Conservation (phyloP, 2,329 filamentous ascomycete genomes). For the Hymenoscyphus albidus region DNA sequence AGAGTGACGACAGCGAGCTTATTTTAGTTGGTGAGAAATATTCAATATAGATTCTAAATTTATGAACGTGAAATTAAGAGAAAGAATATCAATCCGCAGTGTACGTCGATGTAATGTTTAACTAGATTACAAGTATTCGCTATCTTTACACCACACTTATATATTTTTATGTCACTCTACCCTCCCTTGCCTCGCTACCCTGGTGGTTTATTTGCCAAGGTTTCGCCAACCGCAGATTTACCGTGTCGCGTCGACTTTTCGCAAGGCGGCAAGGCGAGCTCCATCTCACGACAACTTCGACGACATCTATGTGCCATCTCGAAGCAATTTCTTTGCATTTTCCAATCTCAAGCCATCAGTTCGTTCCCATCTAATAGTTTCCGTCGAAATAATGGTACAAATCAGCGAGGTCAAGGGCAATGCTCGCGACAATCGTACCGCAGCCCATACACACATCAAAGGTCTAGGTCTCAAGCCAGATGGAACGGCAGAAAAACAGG, state of each 20-base stretch:
- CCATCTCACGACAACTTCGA: neutral
- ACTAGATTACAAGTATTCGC: no score
- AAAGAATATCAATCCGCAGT: no score
- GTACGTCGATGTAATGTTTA: no score
- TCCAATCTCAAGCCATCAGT: neutral
- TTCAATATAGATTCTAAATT: no score
- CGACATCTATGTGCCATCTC: neutral
- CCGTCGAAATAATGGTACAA: slow-evolving; percentile 64
- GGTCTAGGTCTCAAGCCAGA: slow-evolving; percentile 82
- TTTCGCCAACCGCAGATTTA: neutral
- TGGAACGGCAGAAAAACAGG: slow-evolving; percentile 77
- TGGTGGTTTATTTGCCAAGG: no score
- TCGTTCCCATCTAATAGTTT: neutral
- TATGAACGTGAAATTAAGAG: no score
- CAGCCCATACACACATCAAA: slow-evolving; percentile 96
- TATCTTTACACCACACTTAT: no score
- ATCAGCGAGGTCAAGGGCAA: slow-evolving; percentile 94
- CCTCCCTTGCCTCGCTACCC: no score
- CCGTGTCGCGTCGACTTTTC: neutral
- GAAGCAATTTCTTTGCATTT: neutral
- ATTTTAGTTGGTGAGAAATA: no score
- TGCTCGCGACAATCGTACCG: slow-evolving; percentile 91
- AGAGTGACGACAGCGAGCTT: no score
- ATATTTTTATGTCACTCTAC: no score
- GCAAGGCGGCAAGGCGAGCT: neutral